Percentiles rank a stretch among this genome's conserved stretches.
Evolutionary conservation across 208 protist species (phyloP).

Genomic region (Trichomonas tenax): DNA sequence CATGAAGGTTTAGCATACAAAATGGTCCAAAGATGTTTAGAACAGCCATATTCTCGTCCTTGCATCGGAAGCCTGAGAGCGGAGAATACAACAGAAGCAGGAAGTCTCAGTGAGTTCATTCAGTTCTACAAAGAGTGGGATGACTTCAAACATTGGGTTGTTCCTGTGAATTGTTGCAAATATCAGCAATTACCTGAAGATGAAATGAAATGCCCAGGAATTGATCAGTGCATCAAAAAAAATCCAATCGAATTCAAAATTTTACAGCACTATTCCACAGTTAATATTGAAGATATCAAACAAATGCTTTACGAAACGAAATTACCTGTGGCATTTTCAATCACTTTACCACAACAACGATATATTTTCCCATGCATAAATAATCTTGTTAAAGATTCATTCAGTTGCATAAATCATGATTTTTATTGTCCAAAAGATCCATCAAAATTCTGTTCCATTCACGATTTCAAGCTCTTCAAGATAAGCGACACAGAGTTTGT

Average conservation of each 20-base stretch:
- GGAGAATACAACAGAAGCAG: background rate
- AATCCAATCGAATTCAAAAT: background rate
- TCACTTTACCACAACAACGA: background rate
- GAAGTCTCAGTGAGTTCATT: background rate
- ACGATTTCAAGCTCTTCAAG: background rate
- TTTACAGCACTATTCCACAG: background rate
- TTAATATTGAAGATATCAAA: background rate
- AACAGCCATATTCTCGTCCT: background rate
- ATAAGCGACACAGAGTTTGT: background rate
- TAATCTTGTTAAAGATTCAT: background rate
- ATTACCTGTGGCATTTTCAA: background rate
- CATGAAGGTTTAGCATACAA: background rate
- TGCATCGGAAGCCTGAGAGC: background rate
- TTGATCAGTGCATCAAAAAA: background rate
- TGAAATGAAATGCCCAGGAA: background rate
- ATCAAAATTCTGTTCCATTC: background rate
- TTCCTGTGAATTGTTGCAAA: background rate
- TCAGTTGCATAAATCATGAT: background rate
- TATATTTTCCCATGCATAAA: background rate
- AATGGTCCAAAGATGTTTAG: background rate
- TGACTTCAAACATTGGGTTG: background rate
- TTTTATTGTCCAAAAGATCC: background rate
- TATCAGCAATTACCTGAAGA: background rate
- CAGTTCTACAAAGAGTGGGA: background rate
- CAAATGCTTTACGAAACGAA: background rate